Evolutionary conservation across 352 stramenopile species (phyloP).

Genomic region (Phytopythium vexans): DNA sequence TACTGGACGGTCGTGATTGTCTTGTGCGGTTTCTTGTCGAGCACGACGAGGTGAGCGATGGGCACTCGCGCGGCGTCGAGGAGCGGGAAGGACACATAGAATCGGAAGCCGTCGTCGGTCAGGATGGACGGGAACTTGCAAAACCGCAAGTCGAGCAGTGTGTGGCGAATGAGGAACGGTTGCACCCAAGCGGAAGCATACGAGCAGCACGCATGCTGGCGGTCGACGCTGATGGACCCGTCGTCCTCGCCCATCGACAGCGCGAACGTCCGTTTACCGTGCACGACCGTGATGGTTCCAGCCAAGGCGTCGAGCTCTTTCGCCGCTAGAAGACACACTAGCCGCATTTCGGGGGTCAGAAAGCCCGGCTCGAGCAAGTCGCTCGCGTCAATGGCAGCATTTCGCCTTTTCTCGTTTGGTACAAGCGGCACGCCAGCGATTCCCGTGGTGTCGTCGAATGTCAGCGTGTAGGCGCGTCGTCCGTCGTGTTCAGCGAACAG

Average conservation of each 20-base stretch:
- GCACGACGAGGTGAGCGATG: conserved; percentile 39
- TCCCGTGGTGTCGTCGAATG: conserved; percentile 42
- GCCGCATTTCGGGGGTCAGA: conserved; percentile 23
- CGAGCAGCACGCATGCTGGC: conserved; percentile 31
- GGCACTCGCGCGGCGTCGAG: conserved; percentile 11
- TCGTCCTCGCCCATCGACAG: conserved; percentile 13
- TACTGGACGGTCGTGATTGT: conserved; percentile 64
- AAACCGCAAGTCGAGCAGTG: conserved; percentile 49
- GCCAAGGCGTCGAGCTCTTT: conserved; percentile 41
- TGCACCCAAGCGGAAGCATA: conserved; percentile 22
- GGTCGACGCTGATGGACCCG: conserved; percentile 15
- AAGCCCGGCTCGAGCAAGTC: conserved; percentile 17
- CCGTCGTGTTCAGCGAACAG: conserved; percentile 43
- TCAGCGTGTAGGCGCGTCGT: conserved; percentile 34
- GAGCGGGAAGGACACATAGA: conserved; percentile 51
- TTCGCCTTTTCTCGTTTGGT: conserved; percentile 25
- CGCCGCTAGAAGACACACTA: conserved; percentile 46
- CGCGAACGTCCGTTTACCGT: conserved; percentile 21
- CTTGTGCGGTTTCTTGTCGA: conserved; percentile 41
- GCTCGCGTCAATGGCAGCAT: conserved; percentile 24
- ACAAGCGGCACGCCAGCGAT: conserved; percentile 16
- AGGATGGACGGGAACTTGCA: conserved; percentile 36
- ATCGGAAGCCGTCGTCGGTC: conserved; percentile 12
- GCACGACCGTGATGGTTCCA: conserved; percentile 35
- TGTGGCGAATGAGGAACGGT: conserved; percentile 50